phyloP scores from a whole-genome alignment of 2,329 filamentous ascomycete genomes.

The Trichoderma gracile region DNA sequence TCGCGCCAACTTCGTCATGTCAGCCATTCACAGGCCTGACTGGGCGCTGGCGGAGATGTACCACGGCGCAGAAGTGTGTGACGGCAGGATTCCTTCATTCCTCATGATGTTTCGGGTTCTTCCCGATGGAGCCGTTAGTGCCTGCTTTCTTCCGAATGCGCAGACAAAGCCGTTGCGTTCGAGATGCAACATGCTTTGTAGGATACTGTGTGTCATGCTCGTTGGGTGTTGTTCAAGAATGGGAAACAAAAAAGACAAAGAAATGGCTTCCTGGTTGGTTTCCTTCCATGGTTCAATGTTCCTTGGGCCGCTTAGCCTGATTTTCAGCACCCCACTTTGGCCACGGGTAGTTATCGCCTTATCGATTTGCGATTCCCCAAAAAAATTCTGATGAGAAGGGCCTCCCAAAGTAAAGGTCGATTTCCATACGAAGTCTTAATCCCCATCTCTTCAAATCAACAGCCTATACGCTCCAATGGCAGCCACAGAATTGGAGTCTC shows the following conservation, averaged over 20 bases:
- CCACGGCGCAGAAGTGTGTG: conserved; percentile 3
- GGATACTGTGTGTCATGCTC: neutral
- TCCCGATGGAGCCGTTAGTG: neutral
- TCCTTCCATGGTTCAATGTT: neutral
- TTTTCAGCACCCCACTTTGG: conserved; percentile 6
- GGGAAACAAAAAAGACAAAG: too few species aligned
- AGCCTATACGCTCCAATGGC: conserved; percentile 23
- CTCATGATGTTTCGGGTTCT: neutral
- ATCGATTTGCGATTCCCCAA: conserved; percentile 21
- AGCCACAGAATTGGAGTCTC: conserved; percentile 22
- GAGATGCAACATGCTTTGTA: neutral
- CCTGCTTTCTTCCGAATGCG: neutral
- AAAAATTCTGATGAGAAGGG: conserved; percentile 21
- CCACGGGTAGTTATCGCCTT: conserved; percentile 25
- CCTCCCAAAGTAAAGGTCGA: neutral
- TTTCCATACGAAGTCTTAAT: neutral
- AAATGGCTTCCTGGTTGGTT: neutral
- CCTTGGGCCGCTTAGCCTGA: neutral
- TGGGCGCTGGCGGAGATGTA: neutral
- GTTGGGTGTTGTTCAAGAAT: neutral
- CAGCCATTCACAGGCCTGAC: conserved; percentile 1
- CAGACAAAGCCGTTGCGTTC: neutral
- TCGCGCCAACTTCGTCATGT: conserved; percentile 19
- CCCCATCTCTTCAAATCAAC: too few species aligned
- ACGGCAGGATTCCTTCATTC: neutral